phyloP scores from a whole-genome alignment of 1,284 basidiomycete genomes.

The Sphagnurus paluster region DNA sequence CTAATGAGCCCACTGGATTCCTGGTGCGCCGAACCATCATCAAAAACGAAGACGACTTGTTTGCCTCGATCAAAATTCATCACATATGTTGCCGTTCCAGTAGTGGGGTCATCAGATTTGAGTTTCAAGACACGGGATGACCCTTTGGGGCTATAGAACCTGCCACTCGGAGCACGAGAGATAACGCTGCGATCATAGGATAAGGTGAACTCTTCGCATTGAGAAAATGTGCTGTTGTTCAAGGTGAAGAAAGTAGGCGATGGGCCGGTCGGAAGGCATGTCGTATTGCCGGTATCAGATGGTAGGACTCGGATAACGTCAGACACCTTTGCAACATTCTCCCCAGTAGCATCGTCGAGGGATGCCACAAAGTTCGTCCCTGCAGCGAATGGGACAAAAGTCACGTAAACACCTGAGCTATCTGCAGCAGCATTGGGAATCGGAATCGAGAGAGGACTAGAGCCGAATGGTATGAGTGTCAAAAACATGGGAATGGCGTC shows the following conservation, averaged over 20 bases:
- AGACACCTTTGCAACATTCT: conserved; percentile 43
- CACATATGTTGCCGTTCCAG: conserved; percentile 42
- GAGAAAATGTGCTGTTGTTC: conserved; percentile 32
- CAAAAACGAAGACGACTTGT: conserved; percentile 43
- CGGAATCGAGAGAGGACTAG: conserved; percentile 46
- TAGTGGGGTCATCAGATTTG: conserved; percentile 27
- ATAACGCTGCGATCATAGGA: conserved; percentile 38
- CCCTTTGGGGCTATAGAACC: conserved; percentile 45
- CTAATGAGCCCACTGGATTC: conserved; percentile 37
- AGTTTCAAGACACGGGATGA: conserved; percentile 39
- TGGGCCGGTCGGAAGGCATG: conserved; percentile 38
- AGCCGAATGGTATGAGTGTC: conserved; percentile 55
- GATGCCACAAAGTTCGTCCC: conserved; percentile 55
- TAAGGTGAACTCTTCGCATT: conserved; percentile 53
- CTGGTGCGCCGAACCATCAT: conserved; percentile 29
- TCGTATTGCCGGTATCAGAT: conserved; percentile 36
- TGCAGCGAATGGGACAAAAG: conserved; percentile 51
- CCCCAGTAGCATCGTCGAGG: conserved; percentile 46
- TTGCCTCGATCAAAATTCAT: conserved; percentile 39
- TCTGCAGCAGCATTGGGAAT: conserved; percentile 42
- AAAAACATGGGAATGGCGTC: conserved; percentile 44
- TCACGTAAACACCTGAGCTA: conserved; percentile 42
- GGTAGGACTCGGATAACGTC: conserved; percentile 48
- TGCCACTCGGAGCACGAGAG: conserved; percentile 38
- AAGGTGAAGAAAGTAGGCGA: conserved; percentile 24